A percentile compares a stretch with the other conserved stretches of the same genome.
Evolutionary conservation across 495 filamentous ascomycete species (phyloP).

Genomic region (Penicillium samsonianum): DNA sequence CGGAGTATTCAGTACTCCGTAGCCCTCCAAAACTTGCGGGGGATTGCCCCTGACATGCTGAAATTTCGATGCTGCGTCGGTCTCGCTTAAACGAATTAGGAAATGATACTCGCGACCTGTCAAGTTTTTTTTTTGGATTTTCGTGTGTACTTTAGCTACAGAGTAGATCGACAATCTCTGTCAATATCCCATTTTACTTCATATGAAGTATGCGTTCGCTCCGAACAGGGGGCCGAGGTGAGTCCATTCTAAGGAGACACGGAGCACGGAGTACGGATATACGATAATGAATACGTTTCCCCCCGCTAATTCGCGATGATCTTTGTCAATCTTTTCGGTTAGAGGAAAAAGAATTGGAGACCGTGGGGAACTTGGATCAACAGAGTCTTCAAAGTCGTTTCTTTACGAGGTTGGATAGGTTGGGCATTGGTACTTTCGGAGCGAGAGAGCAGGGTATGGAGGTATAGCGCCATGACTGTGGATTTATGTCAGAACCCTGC

Average conservation of each 20-base stretch:
- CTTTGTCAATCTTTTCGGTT: neutral
- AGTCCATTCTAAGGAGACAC: neutral
- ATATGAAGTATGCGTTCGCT: slow-evolving; percentile 16
- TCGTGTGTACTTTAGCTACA: no score
- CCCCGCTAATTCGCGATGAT: neutral
- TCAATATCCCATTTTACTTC: slow-evolving; percentile 6
- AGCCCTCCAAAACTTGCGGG: neutral
- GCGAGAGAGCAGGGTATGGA: neutral
- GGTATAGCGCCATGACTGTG: neutral
- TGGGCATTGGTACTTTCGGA: neutral
- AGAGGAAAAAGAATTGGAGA: neutral
- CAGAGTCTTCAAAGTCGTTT: neutral
- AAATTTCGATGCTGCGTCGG: slow-evolving; percentile 1
- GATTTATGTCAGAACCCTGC: neutral
- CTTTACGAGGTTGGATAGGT: neutral
- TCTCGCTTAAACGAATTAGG: slow-evolving; percentile 30
- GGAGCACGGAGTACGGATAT: no score
- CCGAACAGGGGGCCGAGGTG: slow-evolving; percentile 6
- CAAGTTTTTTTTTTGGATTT: slow-evolving; percentile 16
- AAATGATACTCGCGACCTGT: slow-evolving; percentile 24
- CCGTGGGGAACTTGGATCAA: neutral
- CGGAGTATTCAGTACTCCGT: no score
- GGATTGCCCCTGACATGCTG: slow-evolving; percentile 21
- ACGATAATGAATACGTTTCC: slow-evolving; percentile 16
- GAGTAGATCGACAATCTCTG: slow-evolving; percentile 8